phyloP scores from a whole-genome alignment of 768 basidiomycete genomes.

The Kwoniella pini region DNA sequence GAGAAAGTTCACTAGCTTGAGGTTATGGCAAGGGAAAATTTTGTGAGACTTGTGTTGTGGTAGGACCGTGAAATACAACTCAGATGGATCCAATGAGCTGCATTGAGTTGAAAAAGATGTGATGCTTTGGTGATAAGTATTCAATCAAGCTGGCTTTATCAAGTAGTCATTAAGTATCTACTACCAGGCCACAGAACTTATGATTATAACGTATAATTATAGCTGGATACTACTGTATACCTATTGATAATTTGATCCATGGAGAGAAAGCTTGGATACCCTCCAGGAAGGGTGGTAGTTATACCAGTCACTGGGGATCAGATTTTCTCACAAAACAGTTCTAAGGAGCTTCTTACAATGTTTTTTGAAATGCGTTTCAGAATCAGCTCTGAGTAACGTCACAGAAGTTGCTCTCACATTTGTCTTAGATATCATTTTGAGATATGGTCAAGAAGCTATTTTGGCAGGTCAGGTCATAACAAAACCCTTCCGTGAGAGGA shows the following conservation, averaged over 20 bases:
- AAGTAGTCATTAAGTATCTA: neutral
- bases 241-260: neutral
- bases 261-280: neutral
- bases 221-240: neutral
- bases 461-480: too few species aligned
- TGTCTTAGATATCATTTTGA: too few species aligned
- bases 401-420: neutral
- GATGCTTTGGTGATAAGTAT: too few species aligned
- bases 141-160: too few species aligned
- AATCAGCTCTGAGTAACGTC: neutral
- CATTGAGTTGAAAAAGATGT: neutral
- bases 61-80: neutral
- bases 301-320: neutral
- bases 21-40: too few species aligned
- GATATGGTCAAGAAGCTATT: too few species aligned
- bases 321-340: neutral
- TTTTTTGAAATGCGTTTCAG: too few species aligned
- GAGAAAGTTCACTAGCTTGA: too few species aligned
- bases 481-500: too few species aligned
- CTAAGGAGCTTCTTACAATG: neutral
- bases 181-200: neutral
- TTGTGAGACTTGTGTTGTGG: neutral
- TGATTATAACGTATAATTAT: too few species aligned
- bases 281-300: neutral
- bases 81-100: constrained; percentile 1